Base-by-base conservation (phyloP, 225 moss, liverwort and hornwort species). In the Sphagnum contortum region DNA sequence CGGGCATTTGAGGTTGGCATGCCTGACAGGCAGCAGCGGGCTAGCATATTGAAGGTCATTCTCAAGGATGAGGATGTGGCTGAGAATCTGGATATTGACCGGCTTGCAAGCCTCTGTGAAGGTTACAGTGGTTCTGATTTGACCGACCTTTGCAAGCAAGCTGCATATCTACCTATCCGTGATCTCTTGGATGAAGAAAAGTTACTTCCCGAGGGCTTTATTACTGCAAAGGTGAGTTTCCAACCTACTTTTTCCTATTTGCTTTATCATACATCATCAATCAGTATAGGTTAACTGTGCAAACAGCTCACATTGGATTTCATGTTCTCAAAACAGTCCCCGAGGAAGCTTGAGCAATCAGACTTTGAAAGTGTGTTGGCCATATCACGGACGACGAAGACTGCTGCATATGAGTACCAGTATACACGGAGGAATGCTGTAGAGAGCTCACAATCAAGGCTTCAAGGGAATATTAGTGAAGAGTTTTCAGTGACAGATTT, bases 111-210 rank as follows among this genome's bases (percentile, higher is more conserved):
- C 12, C 68, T 90, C 66, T 80, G 85, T 8, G 93, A 93, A 59
- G 93, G 93, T 59, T 93, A 93, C 64, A 90, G 85, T 71, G 90
- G 93, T 52, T 90, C 88, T 58, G 88, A 90, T 68, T 77, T 93
- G 73, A 90, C 78, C 12, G 82, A 82, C 47, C 66, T 82, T 67
- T 82, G 82, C 59, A 79, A 78, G 72, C 70, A 78, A 64, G 82
- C 82, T 48, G 82, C 82, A 7, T 82, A 82, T 61, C 72, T 78
- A 72, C 82, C 82, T 57, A 78, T 82, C 59, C 78, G 82, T 49
- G 82, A 82, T 68, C 63, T 82, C 2, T 64, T 82, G 73, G 73
- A 82, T 57, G 66, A 75, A 13, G 82, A 82, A 68, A 75, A 73
- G 69, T 70, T 69, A 64, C 56, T 65, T 3, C n/a, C 57, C 57